Base-by-base conservation (phyloP, 768 basidiomycete genomes). In the Naganishia vaughanmartiniae region DNA sequence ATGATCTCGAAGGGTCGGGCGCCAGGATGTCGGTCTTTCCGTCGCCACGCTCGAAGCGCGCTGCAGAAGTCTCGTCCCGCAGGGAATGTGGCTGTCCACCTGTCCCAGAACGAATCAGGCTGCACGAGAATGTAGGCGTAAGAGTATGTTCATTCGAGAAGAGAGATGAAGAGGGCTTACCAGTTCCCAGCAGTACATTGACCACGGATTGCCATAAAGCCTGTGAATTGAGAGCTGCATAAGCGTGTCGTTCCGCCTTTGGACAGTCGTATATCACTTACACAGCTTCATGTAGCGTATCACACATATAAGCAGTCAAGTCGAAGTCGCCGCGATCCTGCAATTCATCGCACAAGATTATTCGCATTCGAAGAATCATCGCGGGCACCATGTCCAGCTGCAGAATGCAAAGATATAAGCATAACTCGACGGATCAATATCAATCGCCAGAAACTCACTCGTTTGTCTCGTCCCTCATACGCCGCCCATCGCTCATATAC, bases 1-100 rank as follows among this genome's bases (percentile, higher is more conserved):
- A 68, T 68, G n/a, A 68, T 56, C 21, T 68, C 67, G 26, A 56
- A 56, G 7, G 67, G 67, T 10, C 51, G 39, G 10, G 54, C 48
- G 12, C 67, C 67, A 0, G 39, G 33, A 68, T 68, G 67, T 26
- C 67, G 31, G 28, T 68, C 67, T 56, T 68, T 68, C 17, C 67
- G 30, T 42, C 67, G 30, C 67, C 67, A 68, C 21, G 51, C 67
- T 26, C 42, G 31, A 3, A 68, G 54, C 1, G 67, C 30, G 51
- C 33, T 54, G 51, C 53, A 54, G 17, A 68, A 56, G 17, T 68
- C 53, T 56, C 39, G 36, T 42, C 65, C 65, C 9, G 36, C 42
- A 21, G 67, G 67, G 24, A 54, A 68, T 19, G 56, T 31, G 14
- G n/a, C 39, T 1, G 39, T 2, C 67, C 67, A 68, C 28, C 67